Evolutionary conservation across 495 filamentous ascomycete genomes (phyloP).

Genomic region (Penicillium ochrochloron): DNA sequence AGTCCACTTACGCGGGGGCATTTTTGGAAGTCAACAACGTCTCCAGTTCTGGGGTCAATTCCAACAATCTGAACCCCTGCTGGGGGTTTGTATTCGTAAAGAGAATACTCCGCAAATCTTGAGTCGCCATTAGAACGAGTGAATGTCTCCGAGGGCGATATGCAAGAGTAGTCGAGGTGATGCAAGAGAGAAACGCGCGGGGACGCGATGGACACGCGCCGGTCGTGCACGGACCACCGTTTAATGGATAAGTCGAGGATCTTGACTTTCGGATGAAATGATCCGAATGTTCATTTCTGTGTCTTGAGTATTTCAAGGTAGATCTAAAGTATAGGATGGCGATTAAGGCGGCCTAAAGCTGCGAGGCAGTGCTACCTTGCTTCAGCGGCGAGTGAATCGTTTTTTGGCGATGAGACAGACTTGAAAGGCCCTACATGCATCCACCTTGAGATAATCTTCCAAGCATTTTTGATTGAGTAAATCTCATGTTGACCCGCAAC

Average conservation of each 20-base stretch:
- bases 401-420: background rate
- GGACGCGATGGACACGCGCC: slow-evolving; percentile 22
- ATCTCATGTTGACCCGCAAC: too few relatives aligned
- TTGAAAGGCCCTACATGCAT: background rate
- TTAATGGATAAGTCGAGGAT: slow-evolving; percentile 15
- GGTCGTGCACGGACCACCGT: slow-evolving; percentile 29
- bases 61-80: slow-evolving; percentile 74
- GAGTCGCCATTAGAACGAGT: slow-evolving; percentile 58
- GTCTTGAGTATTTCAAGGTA: background rate
- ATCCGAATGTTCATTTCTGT: background rate
- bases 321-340: background rate
- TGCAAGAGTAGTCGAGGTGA: slow-evolving; percentile 5
- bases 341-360: background rate
- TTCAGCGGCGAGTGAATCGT: background rate
- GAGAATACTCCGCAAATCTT: slow-evolving; percentile 61
- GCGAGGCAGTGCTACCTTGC: background rate
- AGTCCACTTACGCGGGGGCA: slow-evolving; percentile 59
- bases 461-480: too few relatives aligned
- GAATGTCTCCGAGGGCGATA: slow-evolving; percentile 6
- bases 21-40: slow-evolving; percentile 64
- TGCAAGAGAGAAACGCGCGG: slow-evolving; percentile 14
- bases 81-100: slow-evolving; percentile 65
- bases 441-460: background rate
- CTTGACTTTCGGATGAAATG: background rate
- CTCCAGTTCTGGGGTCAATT: slow-evolving; percentile 76